A percentile compares a stretch with the other conserved stretches of the same genome.
Conservation (phyloP, 345 rosid genomes). For the Citrus trifoliata region DNA sequence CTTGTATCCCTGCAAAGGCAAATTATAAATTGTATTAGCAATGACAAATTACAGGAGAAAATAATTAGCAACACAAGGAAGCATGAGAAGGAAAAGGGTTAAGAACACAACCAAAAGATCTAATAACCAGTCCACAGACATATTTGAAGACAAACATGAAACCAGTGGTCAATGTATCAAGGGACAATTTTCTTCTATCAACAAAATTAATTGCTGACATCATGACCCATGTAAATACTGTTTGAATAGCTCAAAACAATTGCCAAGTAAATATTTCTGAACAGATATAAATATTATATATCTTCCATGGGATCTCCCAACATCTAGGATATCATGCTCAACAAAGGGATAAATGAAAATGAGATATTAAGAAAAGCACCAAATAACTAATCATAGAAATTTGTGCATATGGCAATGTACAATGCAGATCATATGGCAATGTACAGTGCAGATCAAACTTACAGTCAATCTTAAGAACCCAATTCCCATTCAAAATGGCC, state of each 20-base stretch:
- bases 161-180: neutral
- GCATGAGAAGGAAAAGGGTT: neutral
- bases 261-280: neutral
- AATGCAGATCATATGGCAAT: neutral
- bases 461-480: constrained; percentile 79
- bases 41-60: neutral
- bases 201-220: neutral
- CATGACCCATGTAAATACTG: neutral
- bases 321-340: neutral
- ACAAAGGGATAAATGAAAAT: neutral
- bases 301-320: neutral
- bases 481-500: constrained; percentile 76
- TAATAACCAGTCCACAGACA: neutral
- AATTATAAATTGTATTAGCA: neutral
- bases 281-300: neutral
- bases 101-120: neutral
- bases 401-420: neutral
- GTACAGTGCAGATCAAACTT: constrained; percentile 27
- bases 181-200: neutral
- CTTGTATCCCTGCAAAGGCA: constrained; percentile 65
- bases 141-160: neutral
- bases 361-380: neutral
- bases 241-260: neutral
- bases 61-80: neutral
- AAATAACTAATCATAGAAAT: neutral